Evolutionary conservation across 495 filamentous ascomycete genomes (phyloP), one percentile per base, ranked within the genome.

Genomic region (Astrothelium macrocarpum): DNA sequence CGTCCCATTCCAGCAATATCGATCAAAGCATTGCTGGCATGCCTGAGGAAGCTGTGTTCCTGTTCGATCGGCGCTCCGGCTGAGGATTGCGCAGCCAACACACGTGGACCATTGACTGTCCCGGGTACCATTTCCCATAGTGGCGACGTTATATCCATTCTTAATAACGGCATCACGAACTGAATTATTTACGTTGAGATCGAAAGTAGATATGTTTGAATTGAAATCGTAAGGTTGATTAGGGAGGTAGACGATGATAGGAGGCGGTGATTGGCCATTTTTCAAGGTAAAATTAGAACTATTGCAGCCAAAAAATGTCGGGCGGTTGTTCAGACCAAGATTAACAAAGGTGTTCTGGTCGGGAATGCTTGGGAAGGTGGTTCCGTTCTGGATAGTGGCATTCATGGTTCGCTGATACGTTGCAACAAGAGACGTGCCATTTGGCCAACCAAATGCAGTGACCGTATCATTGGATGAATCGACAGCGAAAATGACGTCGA

Each of bases 291-390:
- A 79, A 74, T 95, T 95, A 63, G 77, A 74, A 46, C 78, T 79
- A 76, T 92, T 77, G 78, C 93, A 97, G 64, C 93, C 93, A 76
- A 97, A 97, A 79, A 97, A 96, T 9, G 91, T 90, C 0, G 93
- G 94, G 2, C 82, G 84, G 61, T 77, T 84, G 82, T 96, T 97
- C 12, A 97, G 79, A 28, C 88, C 88, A 0, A 89, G 82, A 75
- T 94, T 91, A 67, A 97, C 76, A 73, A 97, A 95, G 12, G 91
- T 95, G 76, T 90, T 87, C 59, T 80, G 76, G 75, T 91, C 90
- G 0, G 93, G 93, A 18, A 97, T 79, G 12, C 81, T 70, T 0
- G 93, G 92, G 80, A 97, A 96, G 1, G 82, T 77, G 3, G 93
- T 96, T 53, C 89, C 88, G 75, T 96, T 95, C 64, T 78, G 77